Conservation (phyloP, 768 basidiomycete species). For the Trichaptum fuscoviolaceum region DNA sequence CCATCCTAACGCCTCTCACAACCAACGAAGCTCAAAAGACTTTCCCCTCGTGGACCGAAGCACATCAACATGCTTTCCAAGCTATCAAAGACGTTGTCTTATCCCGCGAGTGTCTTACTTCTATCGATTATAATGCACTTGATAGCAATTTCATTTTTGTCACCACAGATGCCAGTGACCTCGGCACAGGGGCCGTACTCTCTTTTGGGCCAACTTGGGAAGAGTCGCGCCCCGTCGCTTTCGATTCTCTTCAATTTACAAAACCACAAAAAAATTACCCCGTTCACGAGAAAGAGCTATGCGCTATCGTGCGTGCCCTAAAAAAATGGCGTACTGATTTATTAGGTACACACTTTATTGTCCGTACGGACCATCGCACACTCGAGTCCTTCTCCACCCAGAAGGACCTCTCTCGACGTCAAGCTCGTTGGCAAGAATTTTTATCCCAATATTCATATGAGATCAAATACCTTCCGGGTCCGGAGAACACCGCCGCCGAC, state of each 20-base stretch:
- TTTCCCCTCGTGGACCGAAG: conserved; percentile 22
- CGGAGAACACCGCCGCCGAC: conserved; percentile 36
- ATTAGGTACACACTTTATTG: conserved; percentile 17
- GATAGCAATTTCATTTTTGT: conserved; percentile 29
- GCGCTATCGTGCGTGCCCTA: conserved; percentile 29
- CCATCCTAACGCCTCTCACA: too few species aligned
- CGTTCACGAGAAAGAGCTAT: conserved; percentile 34
- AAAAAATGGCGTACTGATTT: conserved; percentile 22
- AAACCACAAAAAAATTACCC: too few species aligned
- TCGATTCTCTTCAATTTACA: too few species aligned
- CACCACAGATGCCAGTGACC: conserved; percentile 27
- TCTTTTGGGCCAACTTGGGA: conserved; percentile 32
- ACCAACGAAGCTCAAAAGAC: conserved; percentile 14
- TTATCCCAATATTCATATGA: too few species aligned
- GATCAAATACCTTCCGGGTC: too few species aligned
- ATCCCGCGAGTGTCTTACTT: conserved; percentile 22
- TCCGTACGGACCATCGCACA: conserved; percentile 35
- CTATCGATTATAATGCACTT: conserved; percentile 27
- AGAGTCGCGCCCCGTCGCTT: too few species aligned
- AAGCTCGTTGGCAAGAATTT: too few species aligned
- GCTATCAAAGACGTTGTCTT: conserved; percentile 27
- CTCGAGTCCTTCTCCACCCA: conserved; percentile 30
- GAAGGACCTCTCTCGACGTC: conserved; percentile 25
- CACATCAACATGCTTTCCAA: conserved; percentile 31
- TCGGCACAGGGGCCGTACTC: conserved; percentile 25